Percentiles rank a stretch among this genome's conserved stretches.
These are phyloP conservation scores for Jamesozyma rosinii DNA, from an alignment of 805 yeast genomes.

Conservation along the genomic window DNA sequence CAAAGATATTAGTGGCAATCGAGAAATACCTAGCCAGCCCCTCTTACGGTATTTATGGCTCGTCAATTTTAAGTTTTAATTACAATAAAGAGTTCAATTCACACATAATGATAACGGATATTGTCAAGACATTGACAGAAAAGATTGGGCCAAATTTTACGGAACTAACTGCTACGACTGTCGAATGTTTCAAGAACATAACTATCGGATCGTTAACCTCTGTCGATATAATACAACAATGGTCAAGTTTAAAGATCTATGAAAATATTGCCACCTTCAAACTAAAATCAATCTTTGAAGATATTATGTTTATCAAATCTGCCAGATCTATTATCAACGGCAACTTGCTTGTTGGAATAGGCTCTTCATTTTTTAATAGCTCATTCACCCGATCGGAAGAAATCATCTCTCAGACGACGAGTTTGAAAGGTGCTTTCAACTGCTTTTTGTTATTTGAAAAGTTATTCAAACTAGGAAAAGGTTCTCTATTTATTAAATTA, in stretches of 20 bases:
- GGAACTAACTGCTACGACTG: conserved; percentile 26
- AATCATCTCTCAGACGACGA: conserved; percentile 39
- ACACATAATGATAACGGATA: conserved; percentile 34
- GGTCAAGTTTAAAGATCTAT: conserved; percentile 14
- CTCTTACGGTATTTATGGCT: conserved; percentile 39
- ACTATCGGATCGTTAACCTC: conserved; percentile 29
- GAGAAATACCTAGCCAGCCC: conserved; percentile 38
- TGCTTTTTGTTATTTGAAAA: conserved; percentile 53
- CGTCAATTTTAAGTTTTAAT: conserved; percentile 40
- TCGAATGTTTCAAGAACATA: conserved; percentile 31
- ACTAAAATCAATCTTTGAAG: conserved; percentile 21
- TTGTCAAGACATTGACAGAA: conserved; percentile 39
- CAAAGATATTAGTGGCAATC: conserved; percentile 36
- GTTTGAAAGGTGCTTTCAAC: conserved; percentile 32
- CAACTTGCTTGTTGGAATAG: conserved; percentile 14
- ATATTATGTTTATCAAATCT: conserved; percentile 19
- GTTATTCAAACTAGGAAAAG: conserved; percentile 46
- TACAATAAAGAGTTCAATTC: conserved; percentile 42
- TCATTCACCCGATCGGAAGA: conserved; percentile 31
- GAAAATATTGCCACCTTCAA: conserved; percentile 26
- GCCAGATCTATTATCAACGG: conserved; percentile 14
- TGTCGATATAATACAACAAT: conserved; percentile 30
- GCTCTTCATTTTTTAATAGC: conserved; percentile 12
- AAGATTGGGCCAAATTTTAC: conserved; percentile 50
- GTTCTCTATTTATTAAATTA: conserved; percentile 35